Percentiles rank a stretch among this genome's conserved stretches.
phyloP scores from a whole-genome alignment of 1,139 yeast species.

The Ogataea hybrid region DNA sequence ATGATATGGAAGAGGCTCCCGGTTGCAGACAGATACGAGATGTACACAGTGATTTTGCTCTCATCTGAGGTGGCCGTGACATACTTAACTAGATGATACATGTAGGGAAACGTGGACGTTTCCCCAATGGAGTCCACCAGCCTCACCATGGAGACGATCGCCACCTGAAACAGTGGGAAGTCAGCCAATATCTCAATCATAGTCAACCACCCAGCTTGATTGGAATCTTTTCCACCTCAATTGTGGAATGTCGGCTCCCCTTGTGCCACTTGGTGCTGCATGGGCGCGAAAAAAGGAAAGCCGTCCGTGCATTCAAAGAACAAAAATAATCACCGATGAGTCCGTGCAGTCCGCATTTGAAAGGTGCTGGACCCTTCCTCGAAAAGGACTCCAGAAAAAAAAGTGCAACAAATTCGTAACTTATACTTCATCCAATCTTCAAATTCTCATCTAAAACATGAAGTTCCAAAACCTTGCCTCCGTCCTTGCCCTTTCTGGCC shows the following conservation, averaged over 20 bases:
- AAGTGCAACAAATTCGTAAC: no score
- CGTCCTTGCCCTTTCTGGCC: no score
- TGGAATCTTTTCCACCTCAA: no score
- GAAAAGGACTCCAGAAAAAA: no score
- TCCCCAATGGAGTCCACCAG: conserved; percentile 63
- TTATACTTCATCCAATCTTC: no score
- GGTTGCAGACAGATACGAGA: conserved; percentile 57
- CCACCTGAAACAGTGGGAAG: conserved; percentile 52
- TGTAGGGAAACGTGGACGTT: conserved; percentile 62
- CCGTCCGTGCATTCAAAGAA: not conserved
- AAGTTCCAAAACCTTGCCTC: no score
- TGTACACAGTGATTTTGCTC: conserved; percentile 48
- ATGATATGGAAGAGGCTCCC: conserved; percentile 56
- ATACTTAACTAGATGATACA: conserved; percentile 61
- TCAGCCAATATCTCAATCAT: conserved; percentile 27
- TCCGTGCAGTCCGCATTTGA: not conserved
- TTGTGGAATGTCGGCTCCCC: not conserved
- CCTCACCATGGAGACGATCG: conserved; percentile 44
- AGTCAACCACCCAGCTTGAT: not conserved
- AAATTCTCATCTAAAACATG: no score
- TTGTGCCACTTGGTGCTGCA: not conserved
- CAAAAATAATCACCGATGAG: not conserved
- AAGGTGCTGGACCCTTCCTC: not conserved
- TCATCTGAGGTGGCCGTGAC: conserved; percentile 49
- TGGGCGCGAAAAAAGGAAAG: not conserved